Conservation (phyloP, 148 eudicot genomes). For the Polygonum maritimum region DNA sequence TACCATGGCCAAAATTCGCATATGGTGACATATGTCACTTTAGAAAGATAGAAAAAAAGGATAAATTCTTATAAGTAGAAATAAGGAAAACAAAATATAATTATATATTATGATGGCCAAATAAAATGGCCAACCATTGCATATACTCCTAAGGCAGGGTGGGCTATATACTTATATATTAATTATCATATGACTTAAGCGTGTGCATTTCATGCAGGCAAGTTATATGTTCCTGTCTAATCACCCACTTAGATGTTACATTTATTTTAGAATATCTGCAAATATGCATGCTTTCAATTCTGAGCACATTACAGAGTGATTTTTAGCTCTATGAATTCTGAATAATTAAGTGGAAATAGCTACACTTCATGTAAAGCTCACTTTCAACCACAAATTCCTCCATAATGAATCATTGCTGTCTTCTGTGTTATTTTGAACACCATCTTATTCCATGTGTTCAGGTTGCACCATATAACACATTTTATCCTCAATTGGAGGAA, state of each 20-base stretch:
- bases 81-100: no score
- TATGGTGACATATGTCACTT: no score
- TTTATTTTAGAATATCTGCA: not conserved
- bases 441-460: conserved; percentile 13
- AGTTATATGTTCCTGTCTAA: not conserved
- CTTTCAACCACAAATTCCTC: not conserved
- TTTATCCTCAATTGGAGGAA: conserved; percentile 84
- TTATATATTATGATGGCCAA: no score
- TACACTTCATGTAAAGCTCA: not conserved
- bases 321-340: not conserved
- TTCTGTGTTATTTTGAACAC: not conserved
- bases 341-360: not conserved
- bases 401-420: not conserved
- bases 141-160: not conserved
- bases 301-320: not conserved
- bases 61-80: no score
- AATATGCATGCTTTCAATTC: not conserved
- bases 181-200: not conserved
- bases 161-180: not conserved
- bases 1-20: no score
- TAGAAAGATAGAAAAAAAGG: no score
- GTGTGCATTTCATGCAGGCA: not conserved
- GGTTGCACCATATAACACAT: conserved; percentile 97
- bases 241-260: not conserved
- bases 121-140: no score